Base-by-base conservation (phyloP, 495 filamentous ascomycete genomes). In the Penicillium crystallinum region DNA sequence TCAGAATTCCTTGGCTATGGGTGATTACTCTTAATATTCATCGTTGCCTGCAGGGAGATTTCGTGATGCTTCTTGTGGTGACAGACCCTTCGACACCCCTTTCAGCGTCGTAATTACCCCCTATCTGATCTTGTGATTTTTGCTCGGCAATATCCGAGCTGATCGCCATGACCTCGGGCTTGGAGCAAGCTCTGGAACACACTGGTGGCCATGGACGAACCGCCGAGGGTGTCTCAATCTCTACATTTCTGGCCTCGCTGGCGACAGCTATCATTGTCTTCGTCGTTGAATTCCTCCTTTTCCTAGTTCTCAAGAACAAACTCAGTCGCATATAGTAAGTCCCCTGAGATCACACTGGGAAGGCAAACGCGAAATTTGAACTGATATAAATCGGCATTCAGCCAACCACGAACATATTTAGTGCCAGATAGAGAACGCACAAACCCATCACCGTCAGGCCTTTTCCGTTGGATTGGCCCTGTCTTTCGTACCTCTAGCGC, bases 391-490 rank as follows among this genome's bases (percentile, higher is more conserved):
- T 38, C 37, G 6, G 40, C 38, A 22, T 22, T 22, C 58, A 90
- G 84, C 63, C 85, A 87, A 75, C 91, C 91, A 0, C 86, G 90
- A 70, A 95, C 91, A 8, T 97, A 90, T 63, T 80, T 97, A 15
- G 92, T 97, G 6, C 88, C 91, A 11, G 87, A 95, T 69, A 83
- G 85, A 69, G 89, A 92, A 71, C 82, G 88, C 55, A 90, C 87
- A 15, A 73, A 82, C 33, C 72, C 85, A 6, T 89, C 90, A 10
- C 86, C 87, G 5, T 67, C 77, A 44, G 89, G 82, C 17, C 74
- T 86, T n/a, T 84, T 83, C 59, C 77, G 73, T 52, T 86, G 91
- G 80, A 65, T 91, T 34, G 67, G 68, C 21, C 77, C 84, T 22
- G 78, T 96, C 30, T 88, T 93, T 69, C 82, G 78, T 62, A 89